Conservation (phyloP, 345 rosid species). For the Hibiscus syriacus region DNA sequence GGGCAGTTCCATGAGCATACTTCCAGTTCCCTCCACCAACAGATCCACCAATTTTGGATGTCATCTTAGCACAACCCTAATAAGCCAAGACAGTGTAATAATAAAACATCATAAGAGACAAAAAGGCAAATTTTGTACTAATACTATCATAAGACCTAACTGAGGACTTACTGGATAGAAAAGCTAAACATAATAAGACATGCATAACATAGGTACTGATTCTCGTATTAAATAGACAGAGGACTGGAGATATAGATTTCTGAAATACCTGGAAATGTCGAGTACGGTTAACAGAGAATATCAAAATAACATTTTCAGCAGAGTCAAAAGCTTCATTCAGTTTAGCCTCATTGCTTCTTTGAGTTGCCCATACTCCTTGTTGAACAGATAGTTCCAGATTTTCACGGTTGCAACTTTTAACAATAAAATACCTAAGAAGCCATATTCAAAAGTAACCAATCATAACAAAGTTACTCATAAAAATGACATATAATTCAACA, state of each 20-base stretch:
- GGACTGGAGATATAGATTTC: constrained; percentile 12
- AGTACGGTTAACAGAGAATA: constrained; percentile 91
- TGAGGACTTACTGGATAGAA: not conserved
- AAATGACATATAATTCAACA: not conserved
- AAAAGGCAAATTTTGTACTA: not conserved
- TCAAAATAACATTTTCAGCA: constrained; percentile 79
- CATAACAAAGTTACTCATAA: not conserved
- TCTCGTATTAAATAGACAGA: constrained; percentile 14
- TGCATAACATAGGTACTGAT: not conserved
- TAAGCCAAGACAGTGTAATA: constrained; percentile 13
- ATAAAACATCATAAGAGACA: constrained; percentile 5
- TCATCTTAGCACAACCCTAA: constrained; percentile 99
- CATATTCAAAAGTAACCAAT: not conserved
- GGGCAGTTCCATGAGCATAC: constrained; percentile 97
- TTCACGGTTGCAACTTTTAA: constrained; percentile 94
- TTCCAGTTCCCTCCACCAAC: constrained; percentile 94
- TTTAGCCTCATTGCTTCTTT: constrained; percentile 97
- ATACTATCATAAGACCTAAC: not conserved
- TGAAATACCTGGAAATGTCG: constrained; percentile 87
- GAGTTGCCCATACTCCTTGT: constrained; percentile 99
- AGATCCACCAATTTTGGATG: constrained; percentile 85
- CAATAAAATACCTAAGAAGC: constrained; percentile 79
- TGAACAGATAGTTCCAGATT: constrained; percentile 95
- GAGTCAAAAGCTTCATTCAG: constrained; percentile 93
- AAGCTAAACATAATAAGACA: not conserved